phyloP scores from a whole-genome alignment of 2,329 filamentous ascomycete species.

The Curvularia sp. region DNA sequence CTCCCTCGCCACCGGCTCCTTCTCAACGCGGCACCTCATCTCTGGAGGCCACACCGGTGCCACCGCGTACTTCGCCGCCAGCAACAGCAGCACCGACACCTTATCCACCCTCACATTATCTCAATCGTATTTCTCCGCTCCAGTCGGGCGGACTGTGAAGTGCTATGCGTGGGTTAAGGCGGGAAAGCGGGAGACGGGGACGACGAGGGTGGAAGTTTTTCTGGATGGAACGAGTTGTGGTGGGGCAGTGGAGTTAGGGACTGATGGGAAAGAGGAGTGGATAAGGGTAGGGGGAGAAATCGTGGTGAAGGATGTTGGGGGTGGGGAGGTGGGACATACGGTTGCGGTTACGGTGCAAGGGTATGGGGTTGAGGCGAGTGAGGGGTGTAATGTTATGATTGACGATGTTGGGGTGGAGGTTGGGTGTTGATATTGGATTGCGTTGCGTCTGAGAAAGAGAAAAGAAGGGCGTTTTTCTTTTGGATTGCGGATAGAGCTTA shows the following conservation, averaged over 20 bases:
- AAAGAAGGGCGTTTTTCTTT: background rate
- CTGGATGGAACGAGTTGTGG: slow-evolving; percentile 26
- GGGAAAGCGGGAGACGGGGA: slow-evolving; percentile 10
- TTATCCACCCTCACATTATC: slow-evolving; percentile 21
- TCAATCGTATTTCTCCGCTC: slow-evolving; percentile 20
- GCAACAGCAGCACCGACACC: slow-evolving; percentile 21
- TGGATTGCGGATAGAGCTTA: background rate
- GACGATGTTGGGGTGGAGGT: slow-evolving; percentile 25
- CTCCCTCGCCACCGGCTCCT: slow-evolving; percentile 27
- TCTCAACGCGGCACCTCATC: slow-evolving; percentile 10
- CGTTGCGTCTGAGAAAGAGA: background rate
- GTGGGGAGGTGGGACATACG: slow-evolving; percentile 16
- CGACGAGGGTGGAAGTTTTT: slow-evolving; percentile 27
- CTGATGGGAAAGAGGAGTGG: slow-evolving; percentile 16
- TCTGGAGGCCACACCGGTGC: slow-evolving; percentile 13
- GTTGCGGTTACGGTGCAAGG: slow-evolving; percentile 23
- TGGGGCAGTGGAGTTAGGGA: background rate
- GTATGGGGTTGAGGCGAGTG: slow-evolving; percentile 13
- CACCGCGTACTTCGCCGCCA: slow-evolving; percentile 18
- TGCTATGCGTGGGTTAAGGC: slow-evolving; percentile 24
- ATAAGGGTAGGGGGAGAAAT: slow-evolving; percentile 17
- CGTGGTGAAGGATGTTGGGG: slow-evolving; percentile 9
- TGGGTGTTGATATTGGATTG: slow-evolving; percentile 14
- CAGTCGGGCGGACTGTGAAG: slow-evolving; percentile 5
- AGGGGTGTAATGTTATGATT: slow-evolving; percentile 23